Evolutionary conservation across 345 rosid genomes (phyloP), one percentile per base, ranked within the genome.

Genomic region (Citrus trifoliata): DNA sequence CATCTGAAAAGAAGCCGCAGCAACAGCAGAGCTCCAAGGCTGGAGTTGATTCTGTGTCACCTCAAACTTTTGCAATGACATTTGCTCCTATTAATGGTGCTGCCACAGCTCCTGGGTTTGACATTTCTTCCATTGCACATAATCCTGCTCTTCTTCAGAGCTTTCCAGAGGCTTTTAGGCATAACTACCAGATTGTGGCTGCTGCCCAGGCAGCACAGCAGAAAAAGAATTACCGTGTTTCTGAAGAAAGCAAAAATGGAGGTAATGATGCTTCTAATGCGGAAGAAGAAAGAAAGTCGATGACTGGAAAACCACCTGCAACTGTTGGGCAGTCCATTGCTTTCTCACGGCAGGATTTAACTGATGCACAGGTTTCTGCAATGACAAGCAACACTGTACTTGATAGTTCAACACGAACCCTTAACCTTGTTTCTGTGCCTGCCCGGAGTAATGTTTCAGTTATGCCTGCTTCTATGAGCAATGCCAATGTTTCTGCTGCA

Each of bases 41-140:
- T 55, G 94, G 93, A 42, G 81, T 79, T 56, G 99, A 97, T 63
- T 76, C 92, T 21, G 79, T 87, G 9, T 81, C 82, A 2, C 85
- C 97, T 65, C 98, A 86, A 83, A 88, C 97, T 77, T 93, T 92
- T 88, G 95, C 98, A 33, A 87, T 97, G 97, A 89, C 99, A n/a
- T 92, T 91, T 86, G 84, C 93, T 25, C 81, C 98, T 32, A 82
- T 90, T 40, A 92, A 84, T 80, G 95, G 97, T 71, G 82, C 90
- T 30, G 80, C 80, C 19, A 16, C 86, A 69, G 77, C 88, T 79
- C 86, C 89, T 33, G 78, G 90, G 74, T 74, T 94, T 59, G 97
- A 94, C 81, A 89, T 96, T 60, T 89, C 99, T 22, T 86, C 95
- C 61, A 78, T 93, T 56, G 81, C 94, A 13, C 97, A 88, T n/a